Conservation (phyloP, 345 rosid genomes). For the Ceriops zippeliana region DNA sequence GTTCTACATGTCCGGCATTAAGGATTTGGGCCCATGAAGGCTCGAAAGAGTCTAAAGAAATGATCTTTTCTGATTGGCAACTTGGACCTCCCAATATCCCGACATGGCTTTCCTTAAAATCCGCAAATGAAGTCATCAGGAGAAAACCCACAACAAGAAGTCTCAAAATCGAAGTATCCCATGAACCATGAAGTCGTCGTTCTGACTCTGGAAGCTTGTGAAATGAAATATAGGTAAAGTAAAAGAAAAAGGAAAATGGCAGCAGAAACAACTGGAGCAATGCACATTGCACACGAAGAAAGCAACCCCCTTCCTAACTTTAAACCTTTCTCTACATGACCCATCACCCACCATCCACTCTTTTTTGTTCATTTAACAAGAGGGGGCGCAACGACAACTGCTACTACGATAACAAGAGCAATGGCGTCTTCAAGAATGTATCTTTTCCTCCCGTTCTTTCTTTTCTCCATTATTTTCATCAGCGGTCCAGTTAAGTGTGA, state of each 20-base stretch:
- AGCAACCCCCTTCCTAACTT: slow-evolving; percentile 11
- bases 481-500: slow-evolving; percentile 37
- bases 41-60: no score
- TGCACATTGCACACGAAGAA: neutral
- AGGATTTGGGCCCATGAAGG: no score
- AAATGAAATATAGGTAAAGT: neutral
- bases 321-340: neutral
- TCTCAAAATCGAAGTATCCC: no score
- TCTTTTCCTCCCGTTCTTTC: slow-evolving; percentile 35
- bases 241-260: neutral
- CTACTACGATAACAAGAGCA: neutral
- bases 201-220: no score
- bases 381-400: no score
- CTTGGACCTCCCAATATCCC: no score
- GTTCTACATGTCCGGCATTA: no score
- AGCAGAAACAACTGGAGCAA: neutral
- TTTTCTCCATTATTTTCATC: slow-evolving; percentile 36
- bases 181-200: no score
- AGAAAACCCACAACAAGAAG: no score
- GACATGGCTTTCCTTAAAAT: no score
- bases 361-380: neutral
- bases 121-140: no score
- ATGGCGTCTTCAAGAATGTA: slow-evolving; percentile 47
- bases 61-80: no score
- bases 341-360: slow-evolving; percentile 3